Conservation (phyloP, 2,329 filamentous ascomycete species). For the Teratosphaeria epicoccoides region DNA sequence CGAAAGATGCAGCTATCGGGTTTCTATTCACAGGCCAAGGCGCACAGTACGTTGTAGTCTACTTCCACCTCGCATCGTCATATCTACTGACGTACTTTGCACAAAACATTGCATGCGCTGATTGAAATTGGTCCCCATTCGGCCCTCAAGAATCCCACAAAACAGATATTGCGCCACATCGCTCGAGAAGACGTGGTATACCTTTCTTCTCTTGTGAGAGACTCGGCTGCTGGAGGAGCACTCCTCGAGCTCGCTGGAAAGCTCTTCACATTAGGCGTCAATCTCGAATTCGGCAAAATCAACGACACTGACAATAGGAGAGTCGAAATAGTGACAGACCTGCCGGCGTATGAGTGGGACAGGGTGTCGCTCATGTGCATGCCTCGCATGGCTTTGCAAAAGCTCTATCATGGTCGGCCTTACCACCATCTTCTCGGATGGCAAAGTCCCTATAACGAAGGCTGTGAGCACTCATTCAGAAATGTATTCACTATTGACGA, state of each 20-base stretch:
- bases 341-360: neutral
- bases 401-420: neutral
- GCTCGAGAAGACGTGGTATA: neutral
- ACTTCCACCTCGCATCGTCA: neutral
- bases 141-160: conserved; percentile 31
- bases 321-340: neutral
- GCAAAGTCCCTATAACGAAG: neutral
- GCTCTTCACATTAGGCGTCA: neutral
- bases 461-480: neutral
- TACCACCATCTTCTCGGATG: neutral
- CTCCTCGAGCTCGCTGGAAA: neutral
- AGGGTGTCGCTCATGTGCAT: neutral
- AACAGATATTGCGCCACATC: conserved; percentile 21
- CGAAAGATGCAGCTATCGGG: neutral
- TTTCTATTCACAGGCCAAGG: conserved; percentile 3
- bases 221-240: neutral
- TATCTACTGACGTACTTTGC: neutral
- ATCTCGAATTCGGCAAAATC: neutral
- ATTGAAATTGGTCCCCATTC: conserved; percentile 40
- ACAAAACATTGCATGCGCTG: too few relatives aligned
- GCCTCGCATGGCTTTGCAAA: neutral
- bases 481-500: neutral
- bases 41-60: neutral
- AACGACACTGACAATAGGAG: neutral
- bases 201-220: neutral